phyloP scores from a whole-genome alignment of 768 basidiomycete genomes.

The Amyloporia xantha region DNA sequence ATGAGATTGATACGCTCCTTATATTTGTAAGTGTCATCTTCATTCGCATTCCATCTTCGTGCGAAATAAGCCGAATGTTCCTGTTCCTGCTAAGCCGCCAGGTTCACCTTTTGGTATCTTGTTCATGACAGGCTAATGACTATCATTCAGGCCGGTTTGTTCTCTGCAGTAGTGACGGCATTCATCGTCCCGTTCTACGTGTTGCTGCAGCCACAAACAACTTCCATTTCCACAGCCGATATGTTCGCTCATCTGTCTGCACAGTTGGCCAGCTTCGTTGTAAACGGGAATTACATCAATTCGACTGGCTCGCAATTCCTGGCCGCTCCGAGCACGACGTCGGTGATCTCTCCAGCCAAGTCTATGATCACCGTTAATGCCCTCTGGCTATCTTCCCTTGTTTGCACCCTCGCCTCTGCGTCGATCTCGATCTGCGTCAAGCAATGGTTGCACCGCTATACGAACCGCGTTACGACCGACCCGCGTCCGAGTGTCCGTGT shows the following conservation, averaged over 20 bases:
- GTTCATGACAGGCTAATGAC: background rate
- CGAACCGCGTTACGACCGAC: constrained; percentile 5
- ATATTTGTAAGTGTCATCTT: constrained; percentile 13
- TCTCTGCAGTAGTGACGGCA: constrained; percentile 18
- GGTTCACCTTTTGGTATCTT: too few species aligned
- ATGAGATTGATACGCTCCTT: constrained; percentile 18
- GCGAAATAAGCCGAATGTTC: too few species aligned
- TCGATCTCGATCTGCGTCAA: constrained; percentile 20
- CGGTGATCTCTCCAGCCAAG: background rate
- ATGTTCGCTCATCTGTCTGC: too few species aligned
- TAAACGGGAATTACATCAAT: background rate
- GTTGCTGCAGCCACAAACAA: constrained; percentile 9
- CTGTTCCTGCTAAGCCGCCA: too few species aligned
- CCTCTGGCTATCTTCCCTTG: constrained; percentile 19
- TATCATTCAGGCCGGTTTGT: constrained; percentile 15
- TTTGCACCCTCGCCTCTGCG: constrained; percentile 18
- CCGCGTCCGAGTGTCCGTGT: constrained; percentile 9
- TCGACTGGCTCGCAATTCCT: background rate
- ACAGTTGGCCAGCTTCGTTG: constrained; percentile 2
- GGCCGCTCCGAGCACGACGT: background rate
- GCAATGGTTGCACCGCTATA: constrained; percentile 16
- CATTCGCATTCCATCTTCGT: background rate
- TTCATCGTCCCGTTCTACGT: constrained; percentile 16
- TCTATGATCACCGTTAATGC: constrained; percentile 12
- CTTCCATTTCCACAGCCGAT: constrained; percentile 1